Evolutionary conservation across 257 asterid genomes (phyloP).

Genomic region (Plantago elongata): DNA sequence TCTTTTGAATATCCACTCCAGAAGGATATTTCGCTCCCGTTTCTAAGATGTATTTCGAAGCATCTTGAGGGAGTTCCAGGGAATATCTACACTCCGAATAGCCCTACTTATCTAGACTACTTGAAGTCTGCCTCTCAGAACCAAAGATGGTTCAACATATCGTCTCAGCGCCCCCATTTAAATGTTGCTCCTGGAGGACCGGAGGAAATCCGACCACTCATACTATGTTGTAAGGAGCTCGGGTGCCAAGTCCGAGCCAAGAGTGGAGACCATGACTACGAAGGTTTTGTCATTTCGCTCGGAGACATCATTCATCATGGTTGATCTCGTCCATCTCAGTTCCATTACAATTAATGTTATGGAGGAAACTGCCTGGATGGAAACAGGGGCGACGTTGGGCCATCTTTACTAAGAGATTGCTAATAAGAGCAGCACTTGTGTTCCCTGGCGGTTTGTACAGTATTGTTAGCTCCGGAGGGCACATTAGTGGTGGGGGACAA

Average conservation of each 20-base stretch:
- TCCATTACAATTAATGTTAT: too few relatives aligned
- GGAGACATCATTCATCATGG: too few relatives aligned
- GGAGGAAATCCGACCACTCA: constrained; percentile 9
- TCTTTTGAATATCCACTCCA: too few relatives aligned
- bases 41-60: too few relatives aligned
- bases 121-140: constrained; percentile 19
- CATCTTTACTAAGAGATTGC: constrained; percentile 25
- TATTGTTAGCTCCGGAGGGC: constrained; percentile 30
- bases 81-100: constrained; percentile 16
- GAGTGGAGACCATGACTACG: constrained; percentile 40
- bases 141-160: constrained; percentile 26
- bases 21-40: too few relatives aligned
- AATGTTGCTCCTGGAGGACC: constrained; percentile 17
- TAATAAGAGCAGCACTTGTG: constrained; percentile 28
- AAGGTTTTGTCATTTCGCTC: too few relatives aligned
- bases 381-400: constrained; percentile 30
- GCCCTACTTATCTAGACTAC: constrained; percentile 9
- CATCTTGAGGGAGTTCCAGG: not conserved
- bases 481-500: constrained; percentile 32
- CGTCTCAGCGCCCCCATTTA: constrained; percentile 21
- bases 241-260: constrained; percentile 24
- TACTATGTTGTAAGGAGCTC: constrained; percentile 20
- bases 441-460: constrained; percentile 31
- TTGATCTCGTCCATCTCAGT: too few relatives aligned
- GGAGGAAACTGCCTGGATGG: constrained; percentile 26